A percentile compares a stretch with the other conserved stretches of the same genome.
Evolutionary conservation across 345 rosid species (phyloP).

Genomic region (Psidium friedrichsthalianum): DNA sequence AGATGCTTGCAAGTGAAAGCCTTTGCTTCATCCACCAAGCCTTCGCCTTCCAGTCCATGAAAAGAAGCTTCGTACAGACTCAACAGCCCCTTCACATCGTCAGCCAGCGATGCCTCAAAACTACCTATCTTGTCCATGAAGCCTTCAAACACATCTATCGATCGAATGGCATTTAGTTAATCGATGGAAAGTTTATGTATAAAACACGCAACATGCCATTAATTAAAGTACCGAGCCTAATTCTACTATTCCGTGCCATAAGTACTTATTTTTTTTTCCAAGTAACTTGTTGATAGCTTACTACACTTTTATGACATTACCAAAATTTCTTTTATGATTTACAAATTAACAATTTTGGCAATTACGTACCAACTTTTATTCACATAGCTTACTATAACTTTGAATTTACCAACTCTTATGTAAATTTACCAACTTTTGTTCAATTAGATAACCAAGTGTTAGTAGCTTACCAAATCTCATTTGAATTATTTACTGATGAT

Average conservation of each 20-base stretch:
- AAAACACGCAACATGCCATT: background rate
- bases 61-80: slow-evolving; percentile 17
- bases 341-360: too few relatives aligned
- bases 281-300: too few relatives aligned
- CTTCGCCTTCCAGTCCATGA: slow-evolving; percentile 3
- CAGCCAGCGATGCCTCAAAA: background rate
- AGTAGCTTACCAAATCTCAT: too few relatives aligned
- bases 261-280: background rate
- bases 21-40: slow-evolving; percentile 1
- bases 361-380: too few relatives aligned
- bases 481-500: too few relatives aligned
- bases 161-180: background rate
- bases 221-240: background rate
- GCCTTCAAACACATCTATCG: slow-evolving; percentile 1
- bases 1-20: background rate
- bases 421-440: too few relatives aligned
- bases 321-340: too few relatives aligned
- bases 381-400: too few relatives aligned
- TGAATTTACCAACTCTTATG: too few relatives aligned
- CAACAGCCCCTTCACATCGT: slow-evolving; percentile 11
- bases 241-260: background rate
- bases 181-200: background rate
- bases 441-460: too few relatives aligned
- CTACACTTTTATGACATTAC: too few relatives aligned
- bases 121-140: slow-evolving; percentile 4